phyloP scores from a whole-genome alignment of 257 asterid species.

The Ajuga chamaepitys region DNA sequence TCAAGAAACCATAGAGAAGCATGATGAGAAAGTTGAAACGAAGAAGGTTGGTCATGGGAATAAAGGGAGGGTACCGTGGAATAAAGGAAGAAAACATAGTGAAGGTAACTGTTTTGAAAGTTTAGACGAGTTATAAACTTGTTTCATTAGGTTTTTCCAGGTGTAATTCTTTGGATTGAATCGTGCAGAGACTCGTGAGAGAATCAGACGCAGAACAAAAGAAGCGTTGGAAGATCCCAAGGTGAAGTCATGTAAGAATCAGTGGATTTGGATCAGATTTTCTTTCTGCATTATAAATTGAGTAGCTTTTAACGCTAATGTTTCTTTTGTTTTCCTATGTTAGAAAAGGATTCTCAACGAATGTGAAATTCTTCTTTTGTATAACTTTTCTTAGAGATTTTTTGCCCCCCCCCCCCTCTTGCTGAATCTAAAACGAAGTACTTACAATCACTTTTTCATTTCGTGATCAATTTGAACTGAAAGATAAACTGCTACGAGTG shows the following conservation, averaged over 20 bases:
- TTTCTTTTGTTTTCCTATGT: slow-evolving; percentile 2
- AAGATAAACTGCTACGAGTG: not conserved
- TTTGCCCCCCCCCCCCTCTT: not conserved
- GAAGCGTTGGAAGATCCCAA: slow-evolving; percentile 96
- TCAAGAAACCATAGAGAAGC: slow-evolving; percentile 18
- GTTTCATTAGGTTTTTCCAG: not conserved
- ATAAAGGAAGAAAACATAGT: slow-evolving; percentile 76
- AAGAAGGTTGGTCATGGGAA: slow-evolving; percentile 43
- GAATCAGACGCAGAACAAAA: slow-evolving; percentile 63
- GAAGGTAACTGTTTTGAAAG: slow-evolving; percentile 43
- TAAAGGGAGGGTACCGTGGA: slow-evolving; percentile 90
- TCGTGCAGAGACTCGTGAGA: slow-evolving; percentile 68
- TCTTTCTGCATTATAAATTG: slow-evolving; percentile 1
- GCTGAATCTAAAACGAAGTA: not conserved
- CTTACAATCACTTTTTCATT: not conserved
- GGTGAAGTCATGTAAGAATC: slow-evolving; percentile 99
- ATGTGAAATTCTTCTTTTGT: not conserved
- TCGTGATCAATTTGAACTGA: not conserved
- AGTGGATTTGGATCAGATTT: slow-evolving; percentile 15
- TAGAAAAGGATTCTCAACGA: not conserved
- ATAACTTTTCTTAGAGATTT: not conserved
- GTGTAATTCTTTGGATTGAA: slow-evolving; percentile 5
- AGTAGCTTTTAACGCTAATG: not conserved
- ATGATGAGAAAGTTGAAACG: slow-evolving; percentile 28
- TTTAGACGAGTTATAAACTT: not conserved